Evolutionary conservation across 768 basidiomycete genomes (phyloP), one percentile per base, ranked within the genome.

Genomic region (Favolaschia claudopus): DNA sequence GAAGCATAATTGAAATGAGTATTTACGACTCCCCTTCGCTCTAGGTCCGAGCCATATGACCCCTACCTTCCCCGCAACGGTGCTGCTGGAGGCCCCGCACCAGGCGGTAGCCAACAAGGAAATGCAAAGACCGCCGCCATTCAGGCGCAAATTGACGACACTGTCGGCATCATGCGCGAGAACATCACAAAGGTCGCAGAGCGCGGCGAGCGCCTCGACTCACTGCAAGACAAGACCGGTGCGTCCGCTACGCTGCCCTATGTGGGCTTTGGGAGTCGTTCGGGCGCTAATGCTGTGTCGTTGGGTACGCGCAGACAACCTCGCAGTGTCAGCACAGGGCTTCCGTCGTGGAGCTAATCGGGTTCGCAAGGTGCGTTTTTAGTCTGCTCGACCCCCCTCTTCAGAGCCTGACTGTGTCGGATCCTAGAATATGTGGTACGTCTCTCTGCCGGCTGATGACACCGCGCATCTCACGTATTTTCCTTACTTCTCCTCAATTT

Each of bases 161-260:
- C 97, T 42, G 95, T 98, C 48, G 92, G 89, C 50, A 95, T 98
- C 70, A 99, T 99, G 97, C 85, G 93, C 72, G 94, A 97, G 66
- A 99, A 99, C 76, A 98, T 99, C 70, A 92, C 89, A 60, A 93
- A 94, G 76, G 94, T 96, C 17, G 92, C 95, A 15, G 95, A 99
- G 81, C 79, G 97, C 70, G 96, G 96, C 69, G 96, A 99, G 79
- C 77, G 94, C 64, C 79, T 99, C 63, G 95, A 99, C 71, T 89
- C 91, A 45, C 77, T 99, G 64, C 96, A 98, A 76, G 96, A 97
- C 77, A 99, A 99, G 85, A 99, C 97, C 49, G 96, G 96, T 96
- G 66, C 66, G 90, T 82, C 34, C n/a, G n/a, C n/a, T n/a, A n/a
- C n/a, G 19, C 39, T n/a, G 24, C 47, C 52, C 29, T n/a, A n/a